These are phyloP conservation scores for Thuja plicata DNA, from an alignment of 83 land plant species.

Conservation along the genomic window DNA sequence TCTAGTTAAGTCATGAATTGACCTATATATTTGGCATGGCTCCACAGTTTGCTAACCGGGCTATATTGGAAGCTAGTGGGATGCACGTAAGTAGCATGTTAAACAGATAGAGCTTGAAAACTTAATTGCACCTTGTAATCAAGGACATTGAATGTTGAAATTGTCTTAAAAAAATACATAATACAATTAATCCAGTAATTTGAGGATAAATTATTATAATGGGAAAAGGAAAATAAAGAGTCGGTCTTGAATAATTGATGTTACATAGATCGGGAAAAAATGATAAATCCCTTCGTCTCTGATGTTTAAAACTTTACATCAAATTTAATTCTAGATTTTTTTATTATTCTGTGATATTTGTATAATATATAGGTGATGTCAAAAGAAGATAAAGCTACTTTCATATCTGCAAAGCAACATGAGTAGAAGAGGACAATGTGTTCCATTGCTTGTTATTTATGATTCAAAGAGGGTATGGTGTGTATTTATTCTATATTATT, in stretches of 20 bases:
- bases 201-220: not conserved
- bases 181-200: not conserved
- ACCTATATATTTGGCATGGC: conserved; percentile 78
- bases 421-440: conserved; percentile 88
- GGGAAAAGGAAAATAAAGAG: not conserved
- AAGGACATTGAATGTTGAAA: not conserved
- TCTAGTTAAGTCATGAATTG: conserved; percentile 72
- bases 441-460: conserved; percentile 83
- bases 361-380: conserved; percentile 72
- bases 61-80: conserved; percentile 66
- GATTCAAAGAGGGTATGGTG: conserved; percentile 83
- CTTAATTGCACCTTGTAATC: not conserved
- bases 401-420: conserved; percentile 72
- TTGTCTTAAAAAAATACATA: not conserved
- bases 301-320: not conserved
- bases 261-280: not conserved
- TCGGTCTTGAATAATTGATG: not conserved
- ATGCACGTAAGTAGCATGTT: conserved; percentile 69
- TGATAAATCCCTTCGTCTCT: not conserved
- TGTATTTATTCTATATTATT: not conserved
- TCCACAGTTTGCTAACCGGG: conserved; percentile 70
- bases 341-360: not conserved
- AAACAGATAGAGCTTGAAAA: not conserved
- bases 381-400: conserved; percentile 77
- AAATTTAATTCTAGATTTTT: not conserved